Base-by-base conservation (phyloP, 345 rosid genomes). In the Gynandropsis gynandra region DNA sequence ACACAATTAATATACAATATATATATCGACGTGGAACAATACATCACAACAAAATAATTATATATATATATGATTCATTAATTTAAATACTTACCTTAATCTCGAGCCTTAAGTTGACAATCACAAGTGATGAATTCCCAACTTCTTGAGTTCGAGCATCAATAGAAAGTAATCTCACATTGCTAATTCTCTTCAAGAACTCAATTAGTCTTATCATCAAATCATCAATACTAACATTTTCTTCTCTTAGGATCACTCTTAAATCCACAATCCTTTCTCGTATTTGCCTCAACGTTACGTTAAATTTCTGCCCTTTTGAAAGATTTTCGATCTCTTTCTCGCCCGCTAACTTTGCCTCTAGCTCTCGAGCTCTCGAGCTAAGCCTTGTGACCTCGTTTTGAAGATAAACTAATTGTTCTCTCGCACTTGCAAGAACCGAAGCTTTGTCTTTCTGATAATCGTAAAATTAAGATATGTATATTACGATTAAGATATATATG, bases 391-490 rank as follows among this genome's bases (percentile, higher is more conserved):
- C 55, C 60, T 81, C 85, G 5, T 56, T 63, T 56, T 60, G 76
- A 69, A 90, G 58, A 15, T 65, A 63, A 10, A 54, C 61, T 56
- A 86, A 43, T 57, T 75, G 58, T 24, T 86, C 92, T 64, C 79
- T 76, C 18, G 92, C 73, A 34, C 53, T 62, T 4, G 54, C 20
- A 1, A 89, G 88, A 49, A 89, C 61, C 4, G 96, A 76, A 11
- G 83, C 85, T 57, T 79, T 89, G 71, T 86, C 94, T 64, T 68
- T 87, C 96, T 83, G 62, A 33, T 50, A 16, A 24, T 24, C 29
- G 29, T 24, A 17, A 12, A 47, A 45, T 2, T 12, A 0, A 20
- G 10, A 50, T 29, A 14, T 14, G 40, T 47, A 50, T 14, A 35
- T 21, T 24, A 34, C 42, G 55, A 49, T 37, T 42, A 13, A 13